Evolutionary conservation across 1,139 yeast genomes (phyloP), one percentile per base, ranked within the genome.

Genomic region (Hemisphaericaspora lyxosophila): DNA sequence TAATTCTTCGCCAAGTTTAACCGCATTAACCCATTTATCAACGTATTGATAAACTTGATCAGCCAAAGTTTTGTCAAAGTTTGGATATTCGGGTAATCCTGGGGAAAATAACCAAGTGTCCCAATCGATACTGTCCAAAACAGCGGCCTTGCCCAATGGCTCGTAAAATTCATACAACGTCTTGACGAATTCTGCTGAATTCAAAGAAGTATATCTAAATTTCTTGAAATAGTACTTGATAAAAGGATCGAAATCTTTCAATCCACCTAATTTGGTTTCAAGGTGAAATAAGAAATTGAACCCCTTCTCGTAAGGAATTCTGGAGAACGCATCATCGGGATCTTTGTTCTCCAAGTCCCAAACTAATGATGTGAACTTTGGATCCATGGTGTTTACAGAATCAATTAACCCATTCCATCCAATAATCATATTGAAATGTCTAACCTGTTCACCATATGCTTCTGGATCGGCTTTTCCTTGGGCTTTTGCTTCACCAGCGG

Each of bases 241-340:
- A 36, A 64, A 64, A 11, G 55, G 55, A 43, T 64, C 65, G 44
- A 63, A 64, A 15, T 47, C 59, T 15, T 45, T 38, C 13, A 40
- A 26, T 1, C 67, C 67, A 6, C 68, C 68, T 16, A 64, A 38
- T 20, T 37, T 41, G 9, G 46, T 50, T 45, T 64, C 70, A 34
- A 64, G 47, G 37, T 59, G 53, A 40, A 48, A 62, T 31, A 64
- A 54, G 42, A 64, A 63, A 36, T 54, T 59, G 45, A 60, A 64
- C 11, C 70, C 70, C 42, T 64, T 64, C 44, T 64, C 70, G 35
- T 64, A 64, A 0, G 70, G 70, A 19, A 64, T 54, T 36, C 54
- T 49, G 3, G 70, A 64, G 40, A 60, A 64, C 11, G 64, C 57
- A 42, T 61, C 69, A 43, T 64, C 70, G 4, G 70, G 70, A 36